Evolutionary conservation across 2,329 filamentous ascomycete genomes (phyloP), one percentile per base, ranked within the genome.

Genomic region (Clarireedia hainanense): DNA sequence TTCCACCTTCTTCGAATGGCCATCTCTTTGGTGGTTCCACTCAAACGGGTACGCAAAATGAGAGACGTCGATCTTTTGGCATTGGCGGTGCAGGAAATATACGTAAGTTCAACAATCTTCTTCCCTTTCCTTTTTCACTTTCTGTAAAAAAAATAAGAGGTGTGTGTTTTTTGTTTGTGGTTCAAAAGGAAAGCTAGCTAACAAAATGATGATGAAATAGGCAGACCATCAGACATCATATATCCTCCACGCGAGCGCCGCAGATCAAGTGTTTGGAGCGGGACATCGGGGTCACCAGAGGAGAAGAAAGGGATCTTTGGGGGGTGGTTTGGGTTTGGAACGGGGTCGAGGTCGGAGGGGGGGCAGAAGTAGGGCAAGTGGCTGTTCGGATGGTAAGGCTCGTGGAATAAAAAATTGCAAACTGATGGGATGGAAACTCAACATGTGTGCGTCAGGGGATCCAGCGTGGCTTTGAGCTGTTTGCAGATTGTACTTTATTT

Each of bases 11-110:
- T 14, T 15, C 6, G 12, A 7, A 53, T n/a, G 42, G 15, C 9
- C 20, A 20, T 20, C 10, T 34, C 3, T 34, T 34, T 34, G 30
- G 30, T 34, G 30, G 10, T 9, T 3, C 10, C 3, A 12, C 9
- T 34, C 30, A 34, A 34, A 9, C 3, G 3, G 10, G 30, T 4
- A 4, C 10, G 30, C 30, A 34, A 12, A 12, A 14, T 20, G 54
- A 67, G 50, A 54, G 49, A 48, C 62, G 58, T 46, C 64, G 57
- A 55, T 67, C 65, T 55, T 65, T 61, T 62, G 66, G 66, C 4
- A 67, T 67, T 58, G 66, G 65, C 34, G 66, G 66, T 0, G 66
- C 66, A 4, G 66, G 66, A 4, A 68, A 68, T 59, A 68, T 68
- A 43, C 61, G 65, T 68, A 55, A 23, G 62, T 60, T 23, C 30